These are phyloP conservation scores for Pharnaceum exiguum DNA, from an alignment of 148 eudicot species.

Conservation along the genomic window DNA sequence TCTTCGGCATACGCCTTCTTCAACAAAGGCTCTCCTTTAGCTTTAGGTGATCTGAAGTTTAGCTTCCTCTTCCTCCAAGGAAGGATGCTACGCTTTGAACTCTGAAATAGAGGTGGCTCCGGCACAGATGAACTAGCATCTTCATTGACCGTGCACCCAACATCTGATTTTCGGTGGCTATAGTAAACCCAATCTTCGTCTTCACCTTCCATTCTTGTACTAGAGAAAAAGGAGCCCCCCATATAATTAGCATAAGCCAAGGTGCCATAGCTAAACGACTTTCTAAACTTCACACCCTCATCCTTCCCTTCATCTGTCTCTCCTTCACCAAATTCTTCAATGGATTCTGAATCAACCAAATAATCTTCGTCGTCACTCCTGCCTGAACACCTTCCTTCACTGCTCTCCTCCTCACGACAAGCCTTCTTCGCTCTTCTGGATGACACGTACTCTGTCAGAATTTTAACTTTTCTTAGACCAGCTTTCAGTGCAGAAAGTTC, in stretches of 20 bases:
- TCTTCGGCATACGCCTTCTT: slow-evolving; percentile 86
- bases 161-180: slow-evolving; percentile 80
- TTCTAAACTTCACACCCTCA: slow-evolving; percentile 54
- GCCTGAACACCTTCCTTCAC: slow-evolving; percentile 48
- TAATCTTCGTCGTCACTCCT: slow-evolving; percentile 80
- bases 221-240: slow-evolving; percentile 50
- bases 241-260: slow-evolving; percentile 74
- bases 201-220: slow-evolving; percentile 36
- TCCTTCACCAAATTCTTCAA: slow-evolving; percentile 65
- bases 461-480: slow-evolving; percentile 76
- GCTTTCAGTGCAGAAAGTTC: slow-evolving; percentile 94
- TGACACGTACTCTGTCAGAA: slow-evolving; percentile 73
- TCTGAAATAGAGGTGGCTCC: slow-evolving; percentile 44
- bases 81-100: slow-evolving; percentile 67
- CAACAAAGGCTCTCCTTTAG: slow-evolving; percentile 79
- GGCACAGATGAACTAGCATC: slow-evolving; percentile 32
- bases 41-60: slow-evolving; percentile 71
- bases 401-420: slow-evolving; percentile 60
- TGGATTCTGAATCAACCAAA: slow-evolving; percentile 69
- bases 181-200: slow-evolving; percentile 81
- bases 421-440: slow-evolving; percentile 68
- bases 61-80: slow-evolving; percentile 94
- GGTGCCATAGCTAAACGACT: slow-evolving; percentile 82
- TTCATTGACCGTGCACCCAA: slow-evolving; percentile 52
- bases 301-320: slow-evolving; percentile 62